phyloP scores from a whole-genome alignment of 805 yeast genomes.

The Candida tibetensis region DNA sequence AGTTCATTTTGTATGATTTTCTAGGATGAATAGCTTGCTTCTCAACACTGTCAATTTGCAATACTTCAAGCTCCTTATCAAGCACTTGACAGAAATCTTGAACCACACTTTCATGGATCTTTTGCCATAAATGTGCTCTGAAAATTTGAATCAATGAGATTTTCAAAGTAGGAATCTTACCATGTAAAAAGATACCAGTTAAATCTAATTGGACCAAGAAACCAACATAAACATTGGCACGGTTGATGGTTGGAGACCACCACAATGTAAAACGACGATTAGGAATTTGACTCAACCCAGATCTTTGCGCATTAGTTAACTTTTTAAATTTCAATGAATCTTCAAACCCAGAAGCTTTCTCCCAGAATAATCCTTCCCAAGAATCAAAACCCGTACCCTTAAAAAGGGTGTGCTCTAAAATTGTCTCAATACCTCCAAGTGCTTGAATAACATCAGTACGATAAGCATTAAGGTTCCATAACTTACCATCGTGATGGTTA shows the following conservation, averaged over 20 bases:
- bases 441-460: slow-evolving; percentile 96
- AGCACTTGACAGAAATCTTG: slow-evolving; percentile 90
- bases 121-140: slow-evolving; percentile 98
- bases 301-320: slow-evolving; percentile 94
- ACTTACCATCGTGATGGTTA: slow-evolving; percentile 88
- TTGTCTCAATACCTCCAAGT: slow-evolving; percentile 94
- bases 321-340: slow-evolving; percentile 93
- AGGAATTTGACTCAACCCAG: slow-evolving; percentile 96
- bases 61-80: slow-evolving; percentile 79
- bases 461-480: slow-evolving; percentile 92
- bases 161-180: slow-evolving; percentile 95
- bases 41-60: slow-evolving; percentile 81
- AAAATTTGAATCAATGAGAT: slow-evolving; percentile 94
- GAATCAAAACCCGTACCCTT: slow-evolving; percentile 96
- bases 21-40: slow-evolving; percentile 95
- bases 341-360: slow-evolving; percentile 94
- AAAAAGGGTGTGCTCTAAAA: slow-evolving; percentile 89
- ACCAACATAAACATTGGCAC: slow-evolving; percentile 98
- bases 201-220: slow-evolving; percentile 92
- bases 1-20: slow-evolving; percentile 94
- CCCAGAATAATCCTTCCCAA: slow-evolving; percentile 99
- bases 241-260: slow-evolving; percentile 99
- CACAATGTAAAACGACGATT: slow-evolving; percentile 94
- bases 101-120: slow-evolving; percentile 93
- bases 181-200: slow-evolving; percentile 96